Evolutionary conservation across 2,329 filamentous ascomycete species (phyloP), one percentile per base, ranked within the genome.

Genomic region (Tolypocladium endophyticum): DNA sequence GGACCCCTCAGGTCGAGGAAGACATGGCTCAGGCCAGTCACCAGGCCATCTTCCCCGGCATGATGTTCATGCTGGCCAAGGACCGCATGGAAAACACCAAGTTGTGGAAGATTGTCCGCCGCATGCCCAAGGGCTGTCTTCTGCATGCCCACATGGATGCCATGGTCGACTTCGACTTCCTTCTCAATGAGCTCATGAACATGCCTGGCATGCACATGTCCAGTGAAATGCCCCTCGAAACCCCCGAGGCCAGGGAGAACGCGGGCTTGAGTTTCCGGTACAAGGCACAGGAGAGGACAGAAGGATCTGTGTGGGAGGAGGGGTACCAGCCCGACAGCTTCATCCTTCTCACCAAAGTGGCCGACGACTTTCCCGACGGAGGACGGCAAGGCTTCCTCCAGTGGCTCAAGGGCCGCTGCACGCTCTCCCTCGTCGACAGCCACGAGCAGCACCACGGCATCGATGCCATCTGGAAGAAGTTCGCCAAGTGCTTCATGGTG

Each of bases 51-150:
- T 90, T 89, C 70, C 91, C 91, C 0, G 92, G 92, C 14, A 96
- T 96, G 88, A 94, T 96, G 89, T 97, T 96, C 74, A 87, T 84
- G 41, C 80, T 93, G 41, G 91, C 91, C 66, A 93, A 92, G 73
- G 83, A 86, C n/a, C 84, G 85, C 43, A 95, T 96, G 85, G 90
- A 96, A 73, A 80, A 80, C 65, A 96, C 90, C 18, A 86, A 86
- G 68, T 79, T 97, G 30, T 97, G 91, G 91, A 81, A 85, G 64
- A 94, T 97, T 66, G 82, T 96, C 20, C 83, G 87, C 61, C 82
- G 79, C 64, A 91, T 97, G 89, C 93, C 93, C 35, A 97, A 97
- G 72, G 94, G 93, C 16, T 81, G 87, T 11, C 78, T 96, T 36
- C 76, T 96, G 61, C 92, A 97, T 76, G 90, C 90, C 52, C 92